Conservation (phyloP, 2,329 filamentous ascomycete species). For the Dendryphion nanum region DNA sequence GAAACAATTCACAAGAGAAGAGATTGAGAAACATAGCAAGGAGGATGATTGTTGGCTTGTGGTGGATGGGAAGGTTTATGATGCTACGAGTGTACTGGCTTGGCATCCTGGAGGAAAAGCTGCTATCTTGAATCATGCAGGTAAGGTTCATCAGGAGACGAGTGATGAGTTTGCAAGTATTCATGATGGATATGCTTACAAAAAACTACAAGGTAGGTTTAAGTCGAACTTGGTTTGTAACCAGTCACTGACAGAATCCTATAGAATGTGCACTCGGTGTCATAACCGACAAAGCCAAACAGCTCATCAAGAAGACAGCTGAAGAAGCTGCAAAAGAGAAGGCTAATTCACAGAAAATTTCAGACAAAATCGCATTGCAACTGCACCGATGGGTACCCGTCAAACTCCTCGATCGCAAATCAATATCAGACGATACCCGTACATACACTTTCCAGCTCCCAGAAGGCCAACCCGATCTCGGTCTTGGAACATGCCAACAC, state of each 20-base stretch:
- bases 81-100: slow-evolving; percentile 60
- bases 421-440: slow-evolving; percentile 46
- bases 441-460: slow-evolving; percentile 50
- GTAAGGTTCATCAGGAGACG: slow-evolving; percentile 50
- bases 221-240: neutral
- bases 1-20: slow-evolving; percentile 53
- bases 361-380: slow-evolving; percentile 38
- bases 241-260: slow-evolving; percentile 1
- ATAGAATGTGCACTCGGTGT: slow-evolving; percentile 51
- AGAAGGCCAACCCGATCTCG: slow-evolving; percentile 41
- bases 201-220: slow-evolving; percentile 43
- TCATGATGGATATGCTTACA: slow-evolving; percentile 52
- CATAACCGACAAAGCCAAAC: slow-evolving; percentile 50
- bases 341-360: slow-evolving; percentile 21
- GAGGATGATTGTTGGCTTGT: slow-evolving; percentile 58
- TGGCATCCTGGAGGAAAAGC: slow-evolving; percentile 59
- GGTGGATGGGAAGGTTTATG: slow-evolving; percentile 63
- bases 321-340: slow-evolving; percentile 42
- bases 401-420: slow-evolving; percentile 38
- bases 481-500: slow-evolving; percentile 53
- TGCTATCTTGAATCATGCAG: slow-evolving; percentile 51
- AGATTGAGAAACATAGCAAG: slow-evolving; percentile 46
- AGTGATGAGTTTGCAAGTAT: slow-evolving; percentile 52
- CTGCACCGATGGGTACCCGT: slow-evolving; percentile 50
- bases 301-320: slow-evolving; percentile 47